Percentiles rank a stretch among this genome's conserved stretches.
phyloP scores from a whole-genome alignment of 805 yeast genomes.

The Diddensiella transvaalensis region DNA sequence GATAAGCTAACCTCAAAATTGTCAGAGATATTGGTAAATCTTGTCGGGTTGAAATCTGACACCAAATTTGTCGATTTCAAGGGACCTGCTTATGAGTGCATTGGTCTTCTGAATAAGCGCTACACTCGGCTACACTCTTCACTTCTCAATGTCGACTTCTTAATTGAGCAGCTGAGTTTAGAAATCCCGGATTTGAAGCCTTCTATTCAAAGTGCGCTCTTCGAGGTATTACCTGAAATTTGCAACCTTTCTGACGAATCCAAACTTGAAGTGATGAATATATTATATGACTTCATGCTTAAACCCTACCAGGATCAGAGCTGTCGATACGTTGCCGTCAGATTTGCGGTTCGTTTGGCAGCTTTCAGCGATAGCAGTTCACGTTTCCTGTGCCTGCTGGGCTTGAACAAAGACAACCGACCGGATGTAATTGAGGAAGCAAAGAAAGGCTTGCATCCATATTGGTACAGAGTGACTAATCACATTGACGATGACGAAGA shows the following conservation, averaged over 20 bases:
- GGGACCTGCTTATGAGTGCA: conserved; percentile 61
- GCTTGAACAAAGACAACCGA: conserved; percentile 53
- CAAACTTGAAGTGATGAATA: conserved; percentile 41
- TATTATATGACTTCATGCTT: conserved; percentile 37
- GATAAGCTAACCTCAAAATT: background rate
- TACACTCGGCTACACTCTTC: conserved; percentile 43
- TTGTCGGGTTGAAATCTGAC: background rate
- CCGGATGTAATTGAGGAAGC: conserved; percentile 81
- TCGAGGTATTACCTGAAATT: conserved; percentile 52
- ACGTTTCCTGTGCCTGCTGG: conserved; percentile 63
- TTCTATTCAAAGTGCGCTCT: conserved; percentile 67
- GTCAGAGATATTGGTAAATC: background rate
- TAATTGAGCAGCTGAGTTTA: conserved; percentile 64
- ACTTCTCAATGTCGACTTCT: conserved; percentile 54
- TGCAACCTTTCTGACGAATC: conserved; percentile 31
- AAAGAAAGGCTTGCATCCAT: conserved; percentile 72
- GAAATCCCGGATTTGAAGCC: conserved; percentile 62
- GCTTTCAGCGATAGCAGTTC: conserved; percentile 67
- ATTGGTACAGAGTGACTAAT: conserved; percentile 61
- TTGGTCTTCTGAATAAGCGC: conserved; percentile 60
- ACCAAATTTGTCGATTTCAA: background rate
- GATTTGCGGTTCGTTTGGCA: conserved; percentile 59
- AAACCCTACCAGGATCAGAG: conserved; percentile 44
- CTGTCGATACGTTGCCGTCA: conserved; percentile 60
- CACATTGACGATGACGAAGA: conserved; percentile 34